Percentiles rank a stretch among this genome's conserved stretches.
Conservation (phyloP, 2,329 filamentous ascomycete species). For the Talaromyces sp. region DNA sequence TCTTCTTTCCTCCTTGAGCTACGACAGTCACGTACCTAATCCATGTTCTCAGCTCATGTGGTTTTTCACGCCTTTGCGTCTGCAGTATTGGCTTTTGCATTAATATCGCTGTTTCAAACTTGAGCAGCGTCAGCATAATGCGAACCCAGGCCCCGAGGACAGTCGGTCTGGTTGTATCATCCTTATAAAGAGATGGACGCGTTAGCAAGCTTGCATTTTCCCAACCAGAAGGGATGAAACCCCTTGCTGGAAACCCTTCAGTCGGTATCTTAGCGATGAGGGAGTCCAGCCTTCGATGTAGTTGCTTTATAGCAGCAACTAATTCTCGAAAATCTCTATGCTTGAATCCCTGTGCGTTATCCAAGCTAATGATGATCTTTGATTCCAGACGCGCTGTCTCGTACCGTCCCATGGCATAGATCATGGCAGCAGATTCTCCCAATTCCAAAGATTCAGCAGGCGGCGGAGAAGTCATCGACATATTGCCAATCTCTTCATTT, state of each 20-base stretch:
- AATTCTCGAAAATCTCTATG: not conserved
- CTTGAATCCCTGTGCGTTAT: not conserved
- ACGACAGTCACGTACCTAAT: not conserved
- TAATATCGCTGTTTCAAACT: not conserved
- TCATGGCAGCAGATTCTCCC: slow-evolving; percentile 8
- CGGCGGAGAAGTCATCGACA: not conserved
- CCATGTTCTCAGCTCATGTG: not conserved
- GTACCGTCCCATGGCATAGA: slow-evolving; percentile 10
- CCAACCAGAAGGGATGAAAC: not conserved
- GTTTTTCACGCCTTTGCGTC: not conserved
- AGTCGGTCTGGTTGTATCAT: not conserved
- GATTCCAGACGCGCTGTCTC: slow-evolving; percentile 4
- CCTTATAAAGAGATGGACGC: not conserved
- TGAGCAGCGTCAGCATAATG: not conserved
- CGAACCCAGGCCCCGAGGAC: not conserved
- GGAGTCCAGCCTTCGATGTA: not conserved
- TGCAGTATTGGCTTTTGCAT: not conserved
- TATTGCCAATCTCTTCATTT: not conserved
- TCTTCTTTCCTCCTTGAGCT: not conserved
- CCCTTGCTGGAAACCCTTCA: not conserved
- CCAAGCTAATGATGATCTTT: not conserved
- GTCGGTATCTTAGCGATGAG: not conserved
- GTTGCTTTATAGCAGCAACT: not conserved
- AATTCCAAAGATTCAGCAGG: not conserved
- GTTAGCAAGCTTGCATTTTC: not conserved